A percentile compares a stretch with the other conserved stretches of the same genome.
These are phyloP conservation scores for Drechslerella stenobrocha DNA, from an alignment of 2,329 filamentous ascomycete genomes.

Conservation along the genomic window DNA sequence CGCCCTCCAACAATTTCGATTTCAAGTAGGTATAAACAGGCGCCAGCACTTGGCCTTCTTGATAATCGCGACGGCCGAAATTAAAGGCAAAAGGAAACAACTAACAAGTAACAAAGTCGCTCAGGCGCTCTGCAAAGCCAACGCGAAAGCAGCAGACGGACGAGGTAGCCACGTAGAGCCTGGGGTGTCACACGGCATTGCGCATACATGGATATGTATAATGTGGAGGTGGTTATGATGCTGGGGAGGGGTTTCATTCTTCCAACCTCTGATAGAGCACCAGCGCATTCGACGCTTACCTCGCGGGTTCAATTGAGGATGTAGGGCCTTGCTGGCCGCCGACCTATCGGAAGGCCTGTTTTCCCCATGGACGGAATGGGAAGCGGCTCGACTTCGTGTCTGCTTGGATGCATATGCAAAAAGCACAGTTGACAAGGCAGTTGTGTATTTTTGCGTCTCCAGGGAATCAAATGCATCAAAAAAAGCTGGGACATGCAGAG, in stretches of 20 bases:
- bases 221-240: not conserved
- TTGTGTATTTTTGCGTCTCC: conserved; percentile 23
- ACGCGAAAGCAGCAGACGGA: not conserved
- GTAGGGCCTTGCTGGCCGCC: conserved; percentile 32
- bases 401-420: conserved; percentile 44
- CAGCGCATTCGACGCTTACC: conserved; percentile 36
- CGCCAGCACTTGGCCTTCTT: conserved; percentile 32
- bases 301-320: conserved; percentile 24
- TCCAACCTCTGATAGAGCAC: conserved; percentile 36
- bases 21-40: conserved; percentile 46
- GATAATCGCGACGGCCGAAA: conserved; percentile 11
- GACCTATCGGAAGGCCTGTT: conserved; percentile 16
- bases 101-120: not conserved
- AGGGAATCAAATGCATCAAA: conserved; percentile 21
- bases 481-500: conserved; percentile 40
- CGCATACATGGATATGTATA: conserved; percentile 11
- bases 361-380: not conserved
- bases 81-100: too few species aligned
- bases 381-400: conserved; percentile 13
- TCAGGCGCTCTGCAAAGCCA: not conserved
- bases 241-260: not conserved
- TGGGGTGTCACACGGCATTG: conserved; percentile 22
- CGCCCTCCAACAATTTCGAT: conserved; percentile 34
- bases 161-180: conserved; percentile 36
- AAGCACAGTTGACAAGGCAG: conserved; percentile 14